These are phyloP conservation scores for Silene uniflora DNA, from an alignment of 148 eudicot species.

Conservation along the genomic window DNA sequence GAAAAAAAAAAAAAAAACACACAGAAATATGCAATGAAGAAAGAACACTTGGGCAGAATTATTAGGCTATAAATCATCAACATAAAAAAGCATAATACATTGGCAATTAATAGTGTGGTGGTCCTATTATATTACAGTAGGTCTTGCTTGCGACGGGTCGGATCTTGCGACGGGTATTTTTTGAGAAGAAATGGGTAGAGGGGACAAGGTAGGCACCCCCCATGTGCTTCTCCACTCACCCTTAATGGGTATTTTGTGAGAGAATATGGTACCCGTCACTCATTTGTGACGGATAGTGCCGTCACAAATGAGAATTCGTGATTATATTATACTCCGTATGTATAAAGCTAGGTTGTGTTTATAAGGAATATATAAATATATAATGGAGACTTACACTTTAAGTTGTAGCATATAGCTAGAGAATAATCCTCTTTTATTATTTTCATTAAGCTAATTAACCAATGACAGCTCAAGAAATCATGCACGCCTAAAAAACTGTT, in stretches of 20 bases:
- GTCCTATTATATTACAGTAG: slow-evolving; percentile 22
- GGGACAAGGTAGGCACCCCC: too few relatives aligned
- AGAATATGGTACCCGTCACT: too few relatives aligned
- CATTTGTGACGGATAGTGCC: too few relatives aligned
- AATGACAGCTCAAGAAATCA: slow-evolving; percentile 5
- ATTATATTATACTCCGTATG: too few relatives aligned
- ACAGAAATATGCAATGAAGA: background rate
- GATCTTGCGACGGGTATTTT: too few relatives aligned
- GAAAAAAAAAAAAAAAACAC: background rate
- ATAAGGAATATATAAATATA: slow-evolving; percentile 29
- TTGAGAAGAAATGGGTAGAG: too few relatives aligned
- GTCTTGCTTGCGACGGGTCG: too few relatives aligned
- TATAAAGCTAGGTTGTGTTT: slow-evolving; percentile 12
- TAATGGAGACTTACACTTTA: slow-evolving; percentile 15
- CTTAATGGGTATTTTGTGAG: too few relatives aligned
- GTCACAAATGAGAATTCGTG: too few relatives aligned
- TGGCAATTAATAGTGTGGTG: slow-evolving; percentile 20
- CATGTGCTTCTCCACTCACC: too few relatives aligned
- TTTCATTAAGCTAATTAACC: slow-evolving; percentile 15
- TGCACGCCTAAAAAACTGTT: background rate
- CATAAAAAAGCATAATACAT: background rate
- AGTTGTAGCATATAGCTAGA: slow-evolving; percentile 28
- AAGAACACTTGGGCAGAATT: slow-evolving; percentile 9
- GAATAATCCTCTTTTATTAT: slow-evolving; percentile 25
- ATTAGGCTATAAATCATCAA: slow-evolving; percentile 22